Evolutionary conservation across 176 grass and related monocot genomes (phyloP).

Genomic region (Lolium rigidum): DNA sequence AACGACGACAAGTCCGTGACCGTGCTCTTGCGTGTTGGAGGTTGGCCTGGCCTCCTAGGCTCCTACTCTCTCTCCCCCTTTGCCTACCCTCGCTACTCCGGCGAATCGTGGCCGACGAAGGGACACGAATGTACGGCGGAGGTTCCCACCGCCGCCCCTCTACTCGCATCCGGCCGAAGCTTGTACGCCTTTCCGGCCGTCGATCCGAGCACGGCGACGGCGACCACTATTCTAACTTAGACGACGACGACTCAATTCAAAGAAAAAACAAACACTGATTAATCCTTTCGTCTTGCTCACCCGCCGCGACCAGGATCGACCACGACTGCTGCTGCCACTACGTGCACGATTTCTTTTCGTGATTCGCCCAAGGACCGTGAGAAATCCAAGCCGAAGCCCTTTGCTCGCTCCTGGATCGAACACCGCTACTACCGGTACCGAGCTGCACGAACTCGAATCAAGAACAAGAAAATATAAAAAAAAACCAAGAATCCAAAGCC

Average conservation of each 20-base stretch:
- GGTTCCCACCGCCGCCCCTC: neutral
- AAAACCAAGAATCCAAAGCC: neutral
- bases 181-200: neutral
- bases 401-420: conserved; percentile 2
- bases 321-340: neutral
- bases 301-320: neutral
- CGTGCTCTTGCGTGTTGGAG: neutral
- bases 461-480: neutral
- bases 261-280: neutral
- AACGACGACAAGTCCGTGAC: neutral
- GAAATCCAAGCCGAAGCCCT: conserved; percentile 28
- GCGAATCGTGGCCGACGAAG: conserved; percentile 12
- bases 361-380: neutral
- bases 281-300: conserved; percentile 35
- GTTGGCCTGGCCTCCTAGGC: neutral
- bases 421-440: neutral
- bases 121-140: conserved; percentile 26
- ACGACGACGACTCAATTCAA: neutral
- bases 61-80: neutral
- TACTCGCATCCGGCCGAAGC: neutral
- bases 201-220: conserved; percentile 32
- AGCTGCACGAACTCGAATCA: conserved; percentile 7
- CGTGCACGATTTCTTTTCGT: conserved; percentile 18
- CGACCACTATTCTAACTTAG: neutral
- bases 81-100: neutral